Evolutionary conservation across 2,329 filamentous ascomycete species (phyloP).

Genomic region (Aspergillus awamori): DNA sequence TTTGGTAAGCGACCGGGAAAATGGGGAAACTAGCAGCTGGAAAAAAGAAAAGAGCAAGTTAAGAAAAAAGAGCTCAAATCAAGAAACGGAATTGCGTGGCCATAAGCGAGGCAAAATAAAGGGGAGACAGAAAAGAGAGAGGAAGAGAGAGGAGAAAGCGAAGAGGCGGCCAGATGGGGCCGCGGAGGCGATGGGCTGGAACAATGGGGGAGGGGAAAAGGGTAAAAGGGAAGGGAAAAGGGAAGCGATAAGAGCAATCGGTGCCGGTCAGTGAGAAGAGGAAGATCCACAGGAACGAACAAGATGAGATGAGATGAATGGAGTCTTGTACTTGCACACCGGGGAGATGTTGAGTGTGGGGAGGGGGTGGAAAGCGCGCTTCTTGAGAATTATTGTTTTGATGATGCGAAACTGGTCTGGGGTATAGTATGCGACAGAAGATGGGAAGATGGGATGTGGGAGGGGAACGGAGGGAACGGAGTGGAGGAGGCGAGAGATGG

Average conservation of each 20-base stretch:
- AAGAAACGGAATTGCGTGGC: slow-evolving; percentile 20
- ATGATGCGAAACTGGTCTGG: not conserved
- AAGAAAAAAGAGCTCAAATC: slow-evolving; percentile 8
- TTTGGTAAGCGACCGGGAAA: slow-evolving; percentile 19
- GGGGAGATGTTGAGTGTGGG: not conserved
- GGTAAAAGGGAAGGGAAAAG: not conserved
- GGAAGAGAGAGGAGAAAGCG: slow-evolving; percentile 1
- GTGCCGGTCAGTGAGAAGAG: not conserved
- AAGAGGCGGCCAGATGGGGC: slow-evolving; percentile 15
- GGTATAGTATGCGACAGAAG: slow-evolving; percentile 1
- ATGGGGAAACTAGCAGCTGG: not conserved
- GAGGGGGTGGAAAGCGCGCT: not conserved
- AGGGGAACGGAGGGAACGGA: not conserved
- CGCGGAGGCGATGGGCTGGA: slow-evolving; percentile 23
- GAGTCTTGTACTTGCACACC: too few species aligned
- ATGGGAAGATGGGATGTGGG: not conserved
- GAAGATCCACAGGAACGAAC: not conserved
- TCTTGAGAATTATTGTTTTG: not conserved
- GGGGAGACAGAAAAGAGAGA: slow-evolving; percentile 7
- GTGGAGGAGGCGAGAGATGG: slow-evolving; percentile 3
- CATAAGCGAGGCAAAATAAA: slow-evolving; percentile 25
- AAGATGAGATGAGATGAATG: too few species aligned
- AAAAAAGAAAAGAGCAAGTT: slow-evolving; percentile 4
- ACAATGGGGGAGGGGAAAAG: slow-evolving; percentile 9
- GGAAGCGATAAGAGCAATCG: slow-evolving; percentile 1